These are phyloP conservation scores for Termitomyces sp. DNA, from an alignment of 768 basidiomycete genomes.

Conservation along the genomic window DNA sequence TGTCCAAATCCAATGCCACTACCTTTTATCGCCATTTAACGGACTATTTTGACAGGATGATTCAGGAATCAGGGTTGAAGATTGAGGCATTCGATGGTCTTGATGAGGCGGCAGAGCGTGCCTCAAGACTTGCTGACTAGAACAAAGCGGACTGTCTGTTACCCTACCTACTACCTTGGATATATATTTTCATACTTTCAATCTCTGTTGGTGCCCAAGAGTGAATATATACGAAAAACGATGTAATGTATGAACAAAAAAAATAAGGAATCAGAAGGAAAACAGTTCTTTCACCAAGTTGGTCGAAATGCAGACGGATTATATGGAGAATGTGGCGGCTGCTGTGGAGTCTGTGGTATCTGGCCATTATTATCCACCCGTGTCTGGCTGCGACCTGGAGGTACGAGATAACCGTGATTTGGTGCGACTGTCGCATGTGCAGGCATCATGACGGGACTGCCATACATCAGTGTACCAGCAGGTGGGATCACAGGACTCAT, in stretches of 20 bases:
- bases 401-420: slow-evolving; percentile 42
- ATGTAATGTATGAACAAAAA: slow-evolving; percentile 34
- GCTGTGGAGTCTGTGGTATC: slow-evolving; percentile 31
- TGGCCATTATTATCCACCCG: slow-evolving; percentile 43
- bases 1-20: slow-evolving; percentile 21
- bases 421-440: slow-evolving; percentile 36
- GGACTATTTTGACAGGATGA: slow-evolving; percentile 59
- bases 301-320: slow-evolving; percentile 39
- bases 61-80: slow-evolving; percentile 85
- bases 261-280: slow-evolving; percentile 18
- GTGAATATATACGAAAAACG: slow-evolving; percentile 18
- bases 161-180: slow-evolving; percentile 5
- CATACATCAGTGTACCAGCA: slow-evolving; percentile 57
- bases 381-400: slow-evolving; percentile 41
- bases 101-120: slow-evolving; percentile 84
- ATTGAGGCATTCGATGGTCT: slow-evolving; percentile 91
- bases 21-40: background rate
- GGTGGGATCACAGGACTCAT: slow-evolving; percentile 72
- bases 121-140: slow-evolving; percentile 64
- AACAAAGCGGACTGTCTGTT: slow-evolving; percentile 6
- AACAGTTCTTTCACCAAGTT: slow-evolving; percentile 37
- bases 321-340: slow-evolving; percentile 33
- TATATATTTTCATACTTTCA: slow-evolving; percentile 10
- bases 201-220: slow-evolving; percentile 4
- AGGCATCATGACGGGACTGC: slow-evolving; percentile 69